Evolutionary conservation across 2,329 filamentous ascomycete species (phyloP).

Genomic region (Aspergillus sp.): DNA sequence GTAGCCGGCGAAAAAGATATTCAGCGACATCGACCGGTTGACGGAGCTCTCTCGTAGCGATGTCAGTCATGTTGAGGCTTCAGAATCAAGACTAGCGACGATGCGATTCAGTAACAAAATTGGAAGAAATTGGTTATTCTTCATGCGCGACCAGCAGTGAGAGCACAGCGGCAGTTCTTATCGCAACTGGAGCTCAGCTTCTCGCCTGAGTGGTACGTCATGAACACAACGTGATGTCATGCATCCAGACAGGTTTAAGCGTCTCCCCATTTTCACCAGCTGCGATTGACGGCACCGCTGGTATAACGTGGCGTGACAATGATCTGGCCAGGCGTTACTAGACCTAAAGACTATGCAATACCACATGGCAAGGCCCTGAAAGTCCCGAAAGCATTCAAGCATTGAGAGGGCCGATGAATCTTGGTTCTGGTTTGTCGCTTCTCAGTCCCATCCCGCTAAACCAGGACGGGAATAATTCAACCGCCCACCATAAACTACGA

Average conservation of each 20-base stretch:
- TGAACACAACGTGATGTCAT: conserved; percentile 27
- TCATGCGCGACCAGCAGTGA: background rate
- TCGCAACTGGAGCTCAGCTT: background rate
- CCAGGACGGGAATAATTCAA: conserved; percentile 11
- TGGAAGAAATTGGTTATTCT: background rate
- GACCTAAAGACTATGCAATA: background rate
- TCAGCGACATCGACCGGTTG: conserved; percentile 47
- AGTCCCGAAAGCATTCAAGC: background rate
- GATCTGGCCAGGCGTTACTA: background rate
- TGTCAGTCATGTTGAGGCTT: conserved; percentile 34
- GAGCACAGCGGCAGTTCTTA: background rate
- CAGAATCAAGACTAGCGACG: background rate
- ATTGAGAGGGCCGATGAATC: background rate
- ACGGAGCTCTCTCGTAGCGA: conserved; percentile 45
- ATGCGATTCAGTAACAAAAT: background rate
- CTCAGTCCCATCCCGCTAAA: conserved; percentile 12
- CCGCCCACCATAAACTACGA: background rate
- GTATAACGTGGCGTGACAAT: background rate
- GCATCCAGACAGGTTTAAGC: background rate
- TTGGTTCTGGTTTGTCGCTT: background rate
- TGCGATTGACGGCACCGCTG: background rate
- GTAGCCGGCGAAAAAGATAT: conserved; percentile 52
- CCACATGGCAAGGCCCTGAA: background rate
- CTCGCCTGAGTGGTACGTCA: conserved; percentile 16
- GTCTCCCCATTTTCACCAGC: background rate